Base-by-base conservation (phyloP, 108 stramenopile species). In the Hondaea fermentalgiana region DNA sequence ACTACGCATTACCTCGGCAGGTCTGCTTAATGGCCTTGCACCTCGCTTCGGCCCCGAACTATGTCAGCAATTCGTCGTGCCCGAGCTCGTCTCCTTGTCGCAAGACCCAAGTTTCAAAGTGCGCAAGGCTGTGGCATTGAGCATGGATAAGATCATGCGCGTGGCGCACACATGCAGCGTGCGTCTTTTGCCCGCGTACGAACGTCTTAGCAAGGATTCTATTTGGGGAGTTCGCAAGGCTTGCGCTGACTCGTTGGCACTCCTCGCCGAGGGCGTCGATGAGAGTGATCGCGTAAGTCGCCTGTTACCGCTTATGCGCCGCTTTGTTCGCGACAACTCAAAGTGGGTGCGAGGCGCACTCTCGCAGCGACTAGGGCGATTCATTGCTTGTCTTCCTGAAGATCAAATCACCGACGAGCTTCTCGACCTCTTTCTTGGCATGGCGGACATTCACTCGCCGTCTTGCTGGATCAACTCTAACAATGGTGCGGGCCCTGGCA, bases 61-160 rank as follows among this genome's bases (percentile, higher is more conserved):
- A 21, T 91, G 90, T 42, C 28, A 57, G 19, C 92, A 90, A 57
- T 89, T 93, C 10, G 58, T 94, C 0, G 92, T 94, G 29, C 60
- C 92, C 19, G 95, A 97, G 19, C 92, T 99, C 45, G 89, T 97
- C 14, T 91, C 94, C 25, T 92, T 99, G 43, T 94, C 96, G 17
- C 93, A 95, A 88, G 98, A 99, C 93, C 95, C 95, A 19, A 95
- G 95, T 60, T 98, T 99, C 90, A 93, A 98, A 29, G 99, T 98
- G 21, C 91, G 99, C 42, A 94, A 98, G 72, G 92, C 93, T 5
- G 91, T 96, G 28, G 97, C 97, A 5, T 96, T 98, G 72, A 97
- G 97, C 72, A 88, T 99, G 35, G 97, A 98, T 35, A 92, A 96
- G 1, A 93, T 98, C 51, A 92, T 98, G 88, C 94, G 94, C 19